These are phyloP conservation scores for Dillenia turbinata DNA, from an alignment of 164 flowering plant genomes.

Conservation along the genomic window DNA sequence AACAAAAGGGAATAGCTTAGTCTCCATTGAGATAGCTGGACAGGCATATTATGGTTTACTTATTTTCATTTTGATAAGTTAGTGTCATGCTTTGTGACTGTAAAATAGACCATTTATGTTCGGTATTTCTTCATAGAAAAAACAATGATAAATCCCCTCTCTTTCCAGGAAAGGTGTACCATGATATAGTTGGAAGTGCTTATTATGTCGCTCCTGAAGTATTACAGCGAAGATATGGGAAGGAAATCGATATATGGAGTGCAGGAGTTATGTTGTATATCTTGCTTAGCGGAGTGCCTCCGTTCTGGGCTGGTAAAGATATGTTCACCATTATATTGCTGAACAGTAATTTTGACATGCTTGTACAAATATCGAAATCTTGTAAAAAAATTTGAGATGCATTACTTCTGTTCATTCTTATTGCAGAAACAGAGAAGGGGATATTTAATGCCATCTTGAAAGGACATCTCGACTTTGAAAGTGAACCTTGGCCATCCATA, in stretches of 20 bases:
- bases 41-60: too few relatives aligned
- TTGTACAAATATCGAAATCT: background rate
- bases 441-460: constrained; percentile 71
- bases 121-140: too few relatives aligned
- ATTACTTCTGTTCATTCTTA: constrained; percentile 3
- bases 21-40: too few relatives aligned
- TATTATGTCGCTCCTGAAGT: constrained; percentile 98
- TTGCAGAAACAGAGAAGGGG: constrained; percentile 76
- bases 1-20: too few relatives aligned
- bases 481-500: constrained; percentile 78
- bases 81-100: too few relatives aligned
- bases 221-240: constrained; percentile 72
- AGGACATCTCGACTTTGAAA: constrained; percentile 71
- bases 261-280: constrained; percentile 86
- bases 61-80: too few relatives aligned
- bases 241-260: constrained; percentile 93
- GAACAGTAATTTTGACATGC: too few relatives aligned
- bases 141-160: background rate
- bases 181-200: constrained; percentile 91
- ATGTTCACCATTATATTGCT: too few relatives aligned
- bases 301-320: constrained; percentile 75
- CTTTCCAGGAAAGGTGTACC: constrained; percentile 69
- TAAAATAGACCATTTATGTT: too few relatives aligned
- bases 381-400: background rate
- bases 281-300: constrained; percentile 82